These are phyloP conservation scores for Apostasia shenzhenica DNA, from an alignment of 106 monocot genomes.

Conservation along the genomic window DNA sequence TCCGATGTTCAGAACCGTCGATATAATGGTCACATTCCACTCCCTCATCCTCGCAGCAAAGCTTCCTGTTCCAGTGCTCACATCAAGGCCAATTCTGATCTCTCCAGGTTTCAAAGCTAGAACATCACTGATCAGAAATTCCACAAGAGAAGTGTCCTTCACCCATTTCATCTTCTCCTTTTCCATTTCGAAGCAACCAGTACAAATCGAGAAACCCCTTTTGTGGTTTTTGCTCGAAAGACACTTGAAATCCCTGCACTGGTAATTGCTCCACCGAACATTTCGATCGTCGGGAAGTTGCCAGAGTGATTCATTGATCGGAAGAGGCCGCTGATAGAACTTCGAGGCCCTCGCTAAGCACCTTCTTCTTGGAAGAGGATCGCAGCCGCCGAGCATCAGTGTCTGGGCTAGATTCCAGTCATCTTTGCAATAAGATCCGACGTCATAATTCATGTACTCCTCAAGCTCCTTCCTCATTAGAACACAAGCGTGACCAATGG, in stretches of 20 bases:
- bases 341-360: slow-evolving; percentile 67
- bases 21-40: slow-evolving; percentile 68
- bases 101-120: slow-evolving; percentile 60
- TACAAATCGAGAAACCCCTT: slow-evolving; percentile 61
- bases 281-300: slow-evolving; percentile 53
- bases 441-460: slow-evolving; percentile 81
- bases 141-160: slow-evolving; percentile 28
- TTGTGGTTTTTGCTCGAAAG: slow-evolving; percentile 36
- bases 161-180: slow-evolving; percentile 73
- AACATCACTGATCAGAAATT: slow-evolving; percentile 58
- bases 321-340: slow-evolving; percentile 45
- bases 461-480: slow-evolving; percentile 68
- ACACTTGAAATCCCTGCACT: slow-evolving; percentile 58
- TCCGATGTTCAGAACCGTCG: slow-evolving; percentile 63
- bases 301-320: slow-evolving; percentile 69
- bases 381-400: slow-evolving; percentile 72
- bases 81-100: slow-evolving; percentile 71
- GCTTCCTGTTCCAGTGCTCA: slow-evolving; percentile 63
- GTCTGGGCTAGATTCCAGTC: slow-evolving; percentile 68
- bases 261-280: slow-evolving; percentile 72
- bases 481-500: slow-evolving; percentile 78
- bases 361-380: slow-evolving; percentile 65
- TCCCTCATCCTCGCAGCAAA: slow-evolving; percentile 92
- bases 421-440: slow-evolving; percentile 66
- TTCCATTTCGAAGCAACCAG: slow-evolving; percentile 73